A percentile compares a stretch with the other conserved stretches of the same genome.
These are phyloP conservation scores for Colletotrichum truncatum DNA, from an alignment of 2,329 filamentous ascomycete genomes.

Conservation along the genomic window DNA sequence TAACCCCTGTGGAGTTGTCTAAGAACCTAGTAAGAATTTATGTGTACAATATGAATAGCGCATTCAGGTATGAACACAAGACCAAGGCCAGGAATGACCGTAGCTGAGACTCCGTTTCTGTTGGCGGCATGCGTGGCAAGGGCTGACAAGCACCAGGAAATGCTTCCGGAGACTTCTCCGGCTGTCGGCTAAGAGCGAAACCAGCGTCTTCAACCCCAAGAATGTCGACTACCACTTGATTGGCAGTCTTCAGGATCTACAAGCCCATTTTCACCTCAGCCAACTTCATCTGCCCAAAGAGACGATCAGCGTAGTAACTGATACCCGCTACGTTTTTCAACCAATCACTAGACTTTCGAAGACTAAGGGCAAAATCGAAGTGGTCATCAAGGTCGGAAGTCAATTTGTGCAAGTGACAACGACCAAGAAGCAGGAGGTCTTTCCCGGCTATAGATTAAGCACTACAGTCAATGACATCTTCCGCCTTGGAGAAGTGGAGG, in stretches of 20 bases:
- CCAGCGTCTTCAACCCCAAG: constrained; percentile 70
- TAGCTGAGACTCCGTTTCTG: neutral
- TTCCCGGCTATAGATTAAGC: constrained; percentile 68
- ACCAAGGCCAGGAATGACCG: constrained; percentile 56
- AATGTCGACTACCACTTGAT: constrained; percentile 74
- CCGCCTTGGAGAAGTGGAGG: constrained; percentile 72
- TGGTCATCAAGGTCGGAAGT: constrained; percentile 73
- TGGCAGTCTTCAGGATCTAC: constrained; percentile 71
- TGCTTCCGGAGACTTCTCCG: constrained; percentile 72
- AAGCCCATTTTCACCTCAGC: constrained; percentile 72
- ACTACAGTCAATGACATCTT: constrained; percentile 77
- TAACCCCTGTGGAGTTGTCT: constrained; percentile 70
- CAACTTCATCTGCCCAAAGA: constrained; percentile 75
- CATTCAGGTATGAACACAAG: constrained; percentile 64
- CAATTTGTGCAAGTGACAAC: constrained; percentile 78
- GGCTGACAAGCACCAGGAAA: constrained; percentile 53
- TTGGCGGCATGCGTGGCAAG: no score
- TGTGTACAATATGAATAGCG: constrained; percentile 79
- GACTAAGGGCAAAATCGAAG: constrained; percentile 76
- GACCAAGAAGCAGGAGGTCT: constrained; percentile 73
- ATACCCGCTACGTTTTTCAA: constrained; percentile 72
- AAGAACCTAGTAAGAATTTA: constrained; percentile 70
- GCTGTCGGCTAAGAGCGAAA: constrained; percentile 68
- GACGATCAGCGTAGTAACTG: constrained; percentile 73
- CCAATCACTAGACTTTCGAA: constrained; percentile 73